Evolutionary conservation across 1,284 basidiomycete genomes (phyloP).

Genomic region (Irpex rosettiformis): DNA sequence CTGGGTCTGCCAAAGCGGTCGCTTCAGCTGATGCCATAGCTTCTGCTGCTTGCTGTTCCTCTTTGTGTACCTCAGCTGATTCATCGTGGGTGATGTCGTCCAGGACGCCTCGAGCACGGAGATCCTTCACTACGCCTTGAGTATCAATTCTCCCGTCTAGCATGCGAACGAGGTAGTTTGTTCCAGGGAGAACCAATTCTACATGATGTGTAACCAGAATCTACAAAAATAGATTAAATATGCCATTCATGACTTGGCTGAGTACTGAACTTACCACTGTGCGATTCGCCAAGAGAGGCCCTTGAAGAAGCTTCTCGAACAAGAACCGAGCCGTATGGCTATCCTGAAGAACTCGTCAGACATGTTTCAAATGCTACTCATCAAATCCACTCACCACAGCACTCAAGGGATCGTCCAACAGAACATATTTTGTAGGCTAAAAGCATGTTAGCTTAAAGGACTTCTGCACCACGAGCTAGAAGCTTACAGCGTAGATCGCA

Average conservation of each 20-base stretch:
- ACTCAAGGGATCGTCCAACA: conserved; percentile 72
- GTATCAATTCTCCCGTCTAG: conserved; percentile 70
- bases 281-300: conserved; percentile 60
- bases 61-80: conserved; percentile 29
- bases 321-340: conserved; percentile 72
- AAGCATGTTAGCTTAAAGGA: not conserved
- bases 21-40: conserved; percentile 8
- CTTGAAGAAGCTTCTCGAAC: conserved; percentile 60
- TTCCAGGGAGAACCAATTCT: conserved; percentile 67
- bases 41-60: conserved; percentile 28
- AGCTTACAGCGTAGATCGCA: conserved; percentile 55
- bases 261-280: conserved; percentile 51
- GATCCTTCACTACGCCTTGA: conserved; percentile 60
- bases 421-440: conserved; percentile 52
- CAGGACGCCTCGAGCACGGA: conserved; percentile 53
- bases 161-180: conserved; percentile 70
- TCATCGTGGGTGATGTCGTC: conserved; percentile 54
- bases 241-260: not conserved
- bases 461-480: not conserved
- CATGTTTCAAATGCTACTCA: not conserved
- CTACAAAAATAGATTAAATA: conserved; percentile 26
- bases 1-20: conserved; percentile 29
- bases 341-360: conserved; percentile 41
- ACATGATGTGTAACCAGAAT: conserved; percentile 75
- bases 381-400: conserved; percentile 48